Base-by-base conservation (phyloP, 495 filamentous ascomycete species). In the Neurospora tetraspora region DNA sequence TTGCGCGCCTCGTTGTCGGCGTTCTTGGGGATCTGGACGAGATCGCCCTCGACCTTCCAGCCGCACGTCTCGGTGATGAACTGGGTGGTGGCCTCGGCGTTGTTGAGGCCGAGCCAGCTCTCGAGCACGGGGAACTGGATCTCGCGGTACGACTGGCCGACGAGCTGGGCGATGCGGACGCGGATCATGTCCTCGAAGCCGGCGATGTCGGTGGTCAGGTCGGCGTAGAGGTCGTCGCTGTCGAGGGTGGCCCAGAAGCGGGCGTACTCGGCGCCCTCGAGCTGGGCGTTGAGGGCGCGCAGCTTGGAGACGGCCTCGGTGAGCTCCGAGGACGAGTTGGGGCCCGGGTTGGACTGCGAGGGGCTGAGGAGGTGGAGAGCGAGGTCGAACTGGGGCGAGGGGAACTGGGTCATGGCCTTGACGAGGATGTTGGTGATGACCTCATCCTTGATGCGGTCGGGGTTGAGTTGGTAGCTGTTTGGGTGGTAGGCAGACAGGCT, bases 1-100 rank as follows among this genome's bases (percentile, higher is more conserved):
- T 94, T 95, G 87, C 96, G 94, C 38, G 93, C 96, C 89, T 98
- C 94, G 82, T 99, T 99, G 87, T 99, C 96, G 82, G 96, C 92
- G 82, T 98, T 99, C 79, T 91, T 85, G 68, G 96, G 96, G 81
- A 89, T 89, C 70, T 95, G 88, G 37, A 89, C 84, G 34, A 79
- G 11, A n/a, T 74, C 77, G 40, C 78, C 83, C 14, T 85, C 86
- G 38, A 98, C 86, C 76, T 88, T 89, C 96, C 96, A 99, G 77
- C 90, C 92, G 77, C 92, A 97, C 53, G 94, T 91, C 77, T 93
- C 92, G 69, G 82, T 82, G 61, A 95, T 89, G 78, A 98, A 98
- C 78, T 91, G 90, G 70, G 91, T 86, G 34, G 96, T 92, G 53
- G 89, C 89, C 71, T 85, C 86, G 68, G 90, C 93, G 69, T 90